Conservation (phyloP, 1,284 basidiomycete species). For the Trametes sp. region DNA sequence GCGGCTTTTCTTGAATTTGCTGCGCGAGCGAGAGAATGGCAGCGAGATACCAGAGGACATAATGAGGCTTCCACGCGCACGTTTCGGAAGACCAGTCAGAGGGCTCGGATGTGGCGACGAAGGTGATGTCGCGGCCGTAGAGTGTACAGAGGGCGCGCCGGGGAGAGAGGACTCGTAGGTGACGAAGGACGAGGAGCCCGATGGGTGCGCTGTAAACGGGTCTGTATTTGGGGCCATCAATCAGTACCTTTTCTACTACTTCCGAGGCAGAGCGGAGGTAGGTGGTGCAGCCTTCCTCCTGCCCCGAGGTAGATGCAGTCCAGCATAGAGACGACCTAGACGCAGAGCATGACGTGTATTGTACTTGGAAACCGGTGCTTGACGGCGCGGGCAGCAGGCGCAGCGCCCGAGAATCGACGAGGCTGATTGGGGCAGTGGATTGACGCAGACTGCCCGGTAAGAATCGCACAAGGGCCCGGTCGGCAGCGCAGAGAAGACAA, state of each 20-base stretch:
- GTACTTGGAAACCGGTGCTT: conserved; percentile 16
- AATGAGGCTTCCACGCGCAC: conserved; percentile 34
- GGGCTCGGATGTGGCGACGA: conserved; percentile 25
- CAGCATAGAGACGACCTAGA: conserved; percentile 16
- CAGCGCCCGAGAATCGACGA: conserved; percentile 16
- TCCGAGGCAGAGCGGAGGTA: conserved; percentile 18
- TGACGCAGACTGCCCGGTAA: neutral
- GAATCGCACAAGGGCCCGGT: neutral
- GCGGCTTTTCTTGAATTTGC: conserved; percentile 51
- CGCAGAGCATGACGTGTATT: conserved; percentile 14
- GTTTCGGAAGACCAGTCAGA: conserved; percentile 29
- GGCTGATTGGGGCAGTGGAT: conserved; percentile 5
- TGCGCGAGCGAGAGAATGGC: conserved; percentile 48
- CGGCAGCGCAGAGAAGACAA: conserved; percentile 1
- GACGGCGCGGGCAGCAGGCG: conserved; percentile 20
- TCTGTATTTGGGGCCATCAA: conserved; percentile 28
- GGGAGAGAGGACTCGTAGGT: conserved; percentile 36
- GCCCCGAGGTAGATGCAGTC: conserved; percentile 4
- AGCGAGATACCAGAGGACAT: conserved; percentile 29
- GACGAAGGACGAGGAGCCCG: conserved; percentile 40
- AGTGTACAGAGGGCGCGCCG: conserved; percentile 17
- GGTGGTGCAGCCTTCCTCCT: neutral
- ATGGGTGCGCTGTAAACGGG: conserved; percentile 42
- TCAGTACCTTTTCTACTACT: conserved; percentile 20
- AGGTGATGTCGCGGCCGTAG: conserved; percentile 24